Evolutionary conservation across 768 basidiomycete genomes (phyloP), one percentile per base, ranked within the genome.

Genomic region (Naganishia onofrii): DNA sequence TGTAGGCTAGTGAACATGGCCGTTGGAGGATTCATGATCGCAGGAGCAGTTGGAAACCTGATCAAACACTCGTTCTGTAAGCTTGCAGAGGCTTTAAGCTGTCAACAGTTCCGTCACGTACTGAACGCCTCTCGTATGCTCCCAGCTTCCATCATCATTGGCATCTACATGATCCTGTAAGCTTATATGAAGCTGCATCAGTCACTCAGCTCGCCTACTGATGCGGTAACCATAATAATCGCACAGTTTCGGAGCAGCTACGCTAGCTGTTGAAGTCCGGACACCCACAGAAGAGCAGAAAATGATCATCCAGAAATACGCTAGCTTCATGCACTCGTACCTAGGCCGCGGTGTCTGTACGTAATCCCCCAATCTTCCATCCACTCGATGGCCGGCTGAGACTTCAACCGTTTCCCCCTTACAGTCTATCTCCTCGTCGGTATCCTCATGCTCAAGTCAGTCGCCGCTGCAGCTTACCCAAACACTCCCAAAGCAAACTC

Each of bases 331-430:
- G 75, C 79, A 80, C 60, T 77, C 76, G 2, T 81, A 80, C 70
- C 70, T 76, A 15, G 81, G 81, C 9, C 75, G 81, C 63, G 81
- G 81, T 58, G 79, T 80, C 58, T 79, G 81, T 81, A 70, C 79
- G 80, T 78, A 15, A 46, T 38, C 54, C 26, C 53, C 29, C 8
- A 21, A 3, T 15, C 31, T 6, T 13, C 1, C 10, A n/a, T 68
- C 10, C 52, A 15, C 9, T 21, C 2, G 2, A 65, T 28, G 42
- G 42, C 42, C 34, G 42, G 7, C 42, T 10, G 13, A 15, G 13
- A 10, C 42, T 2, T 29, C 6, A 21, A 34, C 19, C 1, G 8
- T 13, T 19, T 58, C 26, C 8, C 34, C 8, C 6, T 4, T 17
- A 17, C 54, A 78, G 77, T 78, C 77, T 80, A 79, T 70, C 71